Conservation (phyloP, 2,329 filamentous ascomycete species). For the Aplosporella prunicola region DNA sequence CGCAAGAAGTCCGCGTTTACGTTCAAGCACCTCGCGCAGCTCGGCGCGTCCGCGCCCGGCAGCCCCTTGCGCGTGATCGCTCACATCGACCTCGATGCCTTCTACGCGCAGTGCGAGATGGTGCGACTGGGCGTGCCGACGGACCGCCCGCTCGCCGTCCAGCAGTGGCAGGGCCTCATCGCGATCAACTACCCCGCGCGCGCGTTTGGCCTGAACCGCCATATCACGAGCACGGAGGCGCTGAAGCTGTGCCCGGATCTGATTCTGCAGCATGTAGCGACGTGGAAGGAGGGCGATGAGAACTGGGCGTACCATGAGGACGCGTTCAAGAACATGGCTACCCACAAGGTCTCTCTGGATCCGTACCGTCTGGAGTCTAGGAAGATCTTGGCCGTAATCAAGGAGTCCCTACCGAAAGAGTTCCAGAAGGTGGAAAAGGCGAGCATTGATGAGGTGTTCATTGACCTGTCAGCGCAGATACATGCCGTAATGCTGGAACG, state of each 20-base stretch:
- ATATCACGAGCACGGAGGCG: slow-evolving; percentile 72
- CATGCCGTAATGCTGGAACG: slow-evolving; percentile 64
- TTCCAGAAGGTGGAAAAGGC: slow-evolving; percentile 81
- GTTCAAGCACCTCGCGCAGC: slow-evolving; percentile 68
- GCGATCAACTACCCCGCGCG: slow-evolving; percentile 93
- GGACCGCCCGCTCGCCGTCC: slow-evolving; percentile 77
- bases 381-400: slow-evolving; percentile 70
- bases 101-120: slow-evolving; percentile 92
- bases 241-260: slow-evolving; percentile 77
- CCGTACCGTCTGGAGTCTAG: slow-evolving; percentile 80
- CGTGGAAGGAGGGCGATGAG: slow-evolving; percentile 84
- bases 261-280: slow-evolving; percentile 85
- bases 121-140: slow-evolving; percentile 67
- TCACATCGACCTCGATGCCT: slow-evolving; percentile 92
- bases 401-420: slow-evolving; percentile 56
- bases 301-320: slow-evolving; percentile 87
- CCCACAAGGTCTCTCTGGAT: slow-evolving; percentile 89
- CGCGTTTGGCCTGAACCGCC: slow-evolving; percentile 65
- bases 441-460: slow-evolving; percentile 88
- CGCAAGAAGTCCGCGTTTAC: slow-evolving; percentile 63
- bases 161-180: slow-evolving; percentile 92
- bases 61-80: slow-evolving; percentile 79
- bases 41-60: slow-evolving; percentile 59
- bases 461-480: slow-evolving; percentile 81
- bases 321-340: slow-evolving; percentile 67